A percentile compares a stretch with the other conserved stretches of the same genome.
Evolutionary conservation across 768 basidiomycete species (phyloP).

Genomic region (Tephrocybe sp.): DNA sequence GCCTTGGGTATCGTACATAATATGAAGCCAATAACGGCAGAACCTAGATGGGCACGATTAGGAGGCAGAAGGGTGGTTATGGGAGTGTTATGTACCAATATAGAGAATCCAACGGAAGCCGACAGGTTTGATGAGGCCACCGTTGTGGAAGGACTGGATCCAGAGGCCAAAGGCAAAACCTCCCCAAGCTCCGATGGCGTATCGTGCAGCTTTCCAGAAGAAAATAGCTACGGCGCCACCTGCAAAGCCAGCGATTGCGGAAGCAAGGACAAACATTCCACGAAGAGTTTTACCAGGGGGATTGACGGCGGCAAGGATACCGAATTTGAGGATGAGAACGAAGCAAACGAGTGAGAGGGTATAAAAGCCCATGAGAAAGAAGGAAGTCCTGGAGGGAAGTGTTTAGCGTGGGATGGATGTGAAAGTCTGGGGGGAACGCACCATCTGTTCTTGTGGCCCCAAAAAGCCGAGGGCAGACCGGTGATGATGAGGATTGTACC

Average conservation of each 20-base stretch:
- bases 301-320: conserved; percentile 80
- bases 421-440: conserved; percentile 30
- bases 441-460: conserved; percentile 97
- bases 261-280: conserved; percentile 88
- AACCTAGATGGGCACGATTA: conserved; percentile 41
- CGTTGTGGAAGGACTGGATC: conserved; percentile 81
- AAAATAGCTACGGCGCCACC: conserved; percentile 88
- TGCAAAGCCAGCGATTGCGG: conserved; percentile 73
- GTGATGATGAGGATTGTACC: conserved; percentile 87
- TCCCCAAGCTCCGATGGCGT: conserved; percentile 79
- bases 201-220: conserved; percentile 88
- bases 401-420: conserved; percentile 15
- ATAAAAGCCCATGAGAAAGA: conserved; percentile 93
- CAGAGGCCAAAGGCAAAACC: conserved; percentile 87
- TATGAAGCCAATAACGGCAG: conserved; percentile 76
- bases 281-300: conserved; percentile 76
- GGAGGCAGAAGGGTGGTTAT: conserved; percentile 12
- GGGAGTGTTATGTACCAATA: conserved; percentile 53
- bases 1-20: conserved; percentile 80
- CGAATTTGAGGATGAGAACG: conserved; percentile 85
- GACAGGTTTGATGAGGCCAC: conserved; percentile 74
- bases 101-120: conserved; percentile 89
- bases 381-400: conserved; percentile 66
- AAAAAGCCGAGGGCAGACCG: conserved; percentile 85
- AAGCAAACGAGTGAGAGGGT: conserved; percentile 81